These are phyloP conservation scores for Nigrospora sphaerica DNA, from an alignment of 2,329 filamentous ascomycete species.

Conservation along the genomic window DNA sequence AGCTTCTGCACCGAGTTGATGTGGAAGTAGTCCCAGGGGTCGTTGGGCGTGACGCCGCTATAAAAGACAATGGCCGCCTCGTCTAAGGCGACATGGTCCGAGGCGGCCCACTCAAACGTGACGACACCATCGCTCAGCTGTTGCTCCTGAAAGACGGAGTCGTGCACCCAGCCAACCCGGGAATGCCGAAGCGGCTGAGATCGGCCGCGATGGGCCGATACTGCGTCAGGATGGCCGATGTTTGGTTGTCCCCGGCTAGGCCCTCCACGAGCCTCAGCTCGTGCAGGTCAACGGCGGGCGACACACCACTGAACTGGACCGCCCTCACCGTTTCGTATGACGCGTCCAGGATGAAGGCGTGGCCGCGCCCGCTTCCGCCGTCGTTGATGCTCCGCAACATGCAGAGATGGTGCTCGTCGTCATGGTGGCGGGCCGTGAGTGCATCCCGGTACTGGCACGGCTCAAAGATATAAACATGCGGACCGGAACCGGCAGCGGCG, in stretches of 20 bases:
- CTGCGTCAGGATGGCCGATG: conserved; percentile 6
- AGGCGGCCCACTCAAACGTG: background rate
- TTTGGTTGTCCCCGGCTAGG: conserved; percentile 21
- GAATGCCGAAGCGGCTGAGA: background rate
- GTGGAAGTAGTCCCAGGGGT: conserved; percentile 47
- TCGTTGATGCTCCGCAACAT: background rate
- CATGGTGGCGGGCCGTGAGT: background rate
- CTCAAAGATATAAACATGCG: background rate
- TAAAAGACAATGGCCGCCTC: background rate
- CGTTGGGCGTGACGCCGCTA: conserved; percentile 8
- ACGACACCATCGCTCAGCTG: background rate
- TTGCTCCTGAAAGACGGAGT: background rate
- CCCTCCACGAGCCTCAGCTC: background rate
- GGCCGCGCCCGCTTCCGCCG: background rate
- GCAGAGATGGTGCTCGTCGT: too few species aligned
- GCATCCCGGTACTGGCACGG: background rate
- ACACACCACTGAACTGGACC: background rate
- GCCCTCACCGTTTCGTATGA: background rate
- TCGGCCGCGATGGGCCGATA: background rate
- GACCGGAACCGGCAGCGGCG: conserved; percentile 13
- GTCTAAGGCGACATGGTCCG: background rate
- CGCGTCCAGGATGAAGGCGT: background rate
- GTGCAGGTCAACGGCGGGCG: background rate
- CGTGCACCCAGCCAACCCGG: background rate
- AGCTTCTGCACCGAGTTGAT: conserved; percentile 48